Conservation (phyloP, 2,329 filamentous ascomycete species). For the Trichophyton mentagrophytes region DNA sequence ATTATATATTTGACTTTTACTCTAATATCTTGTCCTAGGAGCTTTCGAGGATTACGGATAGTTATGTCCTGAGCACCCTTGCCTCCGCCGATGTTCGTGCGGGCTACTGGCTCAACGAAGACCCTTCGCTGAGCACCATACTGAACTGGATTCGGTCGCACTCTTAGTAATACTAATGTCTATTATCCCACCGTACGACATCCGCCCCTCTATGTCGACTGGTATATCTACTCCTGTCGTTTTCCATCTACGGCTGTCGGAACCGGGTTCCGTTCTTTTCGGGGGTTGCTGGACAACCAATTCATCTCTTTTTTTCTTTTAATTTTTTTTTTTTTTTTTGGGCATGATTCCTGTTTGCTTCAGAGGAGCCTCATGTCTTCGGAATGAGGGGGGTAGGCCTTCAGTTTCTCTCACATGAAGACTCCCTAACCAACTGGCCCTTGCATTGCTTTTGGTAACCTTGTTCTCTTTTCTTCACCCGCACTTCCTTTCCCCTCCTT, state of each 20-base stretch:
- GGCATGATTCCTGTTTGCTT: background rate
- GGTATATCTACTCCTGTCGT: background rate
- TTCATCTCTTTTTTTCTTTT: background rate
- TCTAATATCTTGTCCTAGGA: conserved; percentile 32
- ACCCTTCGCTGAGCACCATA: conserved; percentile 44
- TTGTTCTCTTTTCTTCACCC: background rate
- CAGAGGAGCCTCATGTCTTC: background rate
- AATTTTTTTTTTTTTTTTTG: background rate
- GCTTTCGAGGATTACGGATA: conserved; percentile 44
- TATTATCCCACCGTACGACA: background rate
- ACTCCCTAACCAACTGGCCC: background rate
- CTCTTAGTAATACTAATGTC: conserved; percentile 6
- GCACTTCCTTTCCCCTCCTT: background rate
- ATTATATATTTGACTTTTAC: conserved; percentile 3
- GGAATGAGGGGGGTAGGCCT: background rate
- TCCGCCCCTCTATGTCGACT: background rate
- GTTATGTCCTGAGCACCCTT: conserved; percentile 43
- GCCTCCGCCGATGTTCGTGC: conserved; percentile 42
- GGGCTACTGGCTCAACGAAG: conserved; percentile 50
- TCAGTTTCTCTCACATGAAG: background rate
- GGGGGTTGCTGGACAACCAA: background rate
- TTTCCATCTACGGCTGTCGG: background rate
- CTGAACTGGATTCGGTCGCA: conserved; percentile 33
- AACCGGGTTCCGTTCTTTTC: background rate
- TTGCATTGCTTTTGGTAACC: background rate